A percentile compares a stretch with the other conserved stretches of the same genome.
Conservation (phyloP, 116 monocot genomes). For the Dioscorea cayenensis region DNA sequence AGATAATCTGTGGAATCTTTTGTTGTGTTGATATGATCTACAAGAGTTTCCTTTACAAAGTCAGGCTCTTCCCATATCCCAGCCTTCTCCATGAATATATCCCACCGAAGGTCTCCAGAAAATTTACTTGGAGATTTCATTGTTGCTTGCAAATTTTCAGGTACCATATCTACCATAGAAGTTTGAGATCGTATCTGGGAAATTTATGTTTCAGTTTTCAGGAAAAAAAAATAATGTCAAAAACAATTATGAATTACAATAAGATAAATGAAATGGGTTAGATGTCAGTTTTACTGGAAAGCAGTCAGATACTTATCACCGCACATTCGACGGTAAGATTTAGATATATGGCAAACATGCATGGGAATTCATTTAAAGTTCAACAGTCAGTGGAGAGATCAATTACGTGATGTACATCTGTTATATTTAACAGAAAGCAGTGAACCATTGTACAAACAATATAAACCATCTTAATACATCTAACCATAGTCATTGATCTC, state of each 20-base stretch:
- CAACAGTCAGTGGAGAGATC: too few relatives aligned
- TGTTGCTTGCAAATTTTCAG: slow-evolving; percentile 32
- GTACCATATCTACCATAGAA: slow-evolving; percentile 66
- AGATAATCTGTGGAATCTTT: slow-evolving; percentile 94
- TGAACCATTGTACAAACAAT: too few relatives aligned
- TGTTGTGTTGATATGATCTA: slow-evolving; percentile 96
- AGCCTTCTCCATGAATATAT: slow-evolving; percentile 57
- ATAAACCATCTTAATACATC: too few relatives aligned
- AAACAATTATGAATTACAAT: background rate
- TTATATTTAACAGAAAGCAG: too few relatives aligned
- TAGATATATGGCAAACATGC: too few relatives aligned
- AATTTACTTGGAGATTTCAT: background rate
- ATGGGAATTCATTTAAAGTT: too few relatives aligned
- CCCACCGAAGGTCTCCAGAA: slow-evolving; percentile 40
- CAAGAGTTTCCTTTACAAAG: slow-evolving; percentile 60
- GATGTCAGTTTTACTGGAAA: too few relatives aligned
- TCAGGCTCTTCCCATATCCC: slow-evolving; percentile 69
- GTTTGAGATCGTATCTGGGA: slow-evolving; percentile 70
- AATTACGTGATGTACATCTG: too few relatives aligned
- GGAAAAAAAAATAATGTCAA: background rate
- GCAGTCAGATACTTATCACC: too few relatives aligned
- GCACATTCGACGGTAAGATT: too few relatives aligned
- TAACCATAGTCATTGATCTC: too few relatives aligned
- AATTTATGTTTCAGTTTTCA: background rate
- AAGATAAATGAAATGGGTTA: background rate